Percentiles rank a stretch among this genome's conserved stretches.
These are phyloP conservation scores for Talaromyces sp. DNA, from an alignment of 2,329 filamentous ascomycete genomes.

Conservation along the genomic window DNA sequence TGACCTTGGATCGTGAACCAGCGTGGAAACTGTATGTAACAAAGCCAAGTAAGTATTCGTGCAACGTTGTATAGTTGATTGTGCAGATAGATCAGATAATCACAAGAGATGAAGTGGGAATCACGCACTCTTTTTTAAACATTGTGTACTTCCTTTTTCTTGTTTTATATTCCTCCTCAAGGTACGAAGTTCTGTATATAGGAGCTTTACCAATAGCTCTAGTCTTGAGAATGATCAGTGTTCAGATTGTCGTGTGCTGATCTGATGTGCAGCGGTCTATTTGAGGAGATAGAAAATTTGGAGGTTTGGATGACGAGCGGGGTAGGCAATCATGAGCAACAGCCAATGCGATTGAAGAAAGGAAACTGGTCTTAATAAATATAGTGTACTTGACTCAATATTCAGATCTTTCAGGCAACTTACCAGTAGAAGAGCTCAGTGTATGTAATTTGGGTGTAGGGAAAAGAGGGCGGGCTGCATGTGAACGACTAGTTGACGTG, in stretches of 20 bases:
- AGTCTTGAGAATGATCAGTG: background rate
- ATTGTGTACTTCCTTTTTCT: slow-evolving; percentile 47
- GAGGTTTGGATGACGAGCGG: background rate
- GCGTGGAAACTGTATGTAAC: slow-evolving; percentile 58
- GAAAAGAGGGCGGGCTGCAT: slow-evolving; percentile 15
- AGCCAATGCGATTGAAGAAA: background rate
- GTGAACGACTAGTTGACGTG: too few relatives aligned
- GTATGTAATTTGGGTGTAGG: slow-evolving; percentile 17
- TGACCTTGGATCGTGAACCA: slow-evolving; percentile 89
- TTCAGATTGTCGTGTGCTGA: background rate
- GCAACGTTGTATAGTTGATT: background rate
- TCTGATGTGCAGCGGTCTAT: background rate
- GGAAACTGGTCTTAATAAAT: background rate
- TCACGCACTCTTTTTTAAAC: slow-evolving; percentile 86
- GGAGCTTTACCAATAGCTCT: background rate
- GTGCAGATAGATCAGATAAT: background rate
- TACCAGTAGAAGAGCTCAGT: background rate
- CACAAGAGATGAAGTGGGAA: background rate
- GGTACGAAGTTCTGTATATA: background rate
- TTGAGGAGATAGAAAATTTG: background rate
- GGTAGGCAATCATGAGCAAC: background rate
- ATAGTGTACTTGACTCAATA: background rate
- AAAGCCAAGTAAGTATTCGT: background rate
- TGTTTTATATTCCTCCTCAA: background rate
- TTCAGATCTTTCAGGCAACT: background rate